These are phyloP conservation scores for Persicaria tinctoria DNA, from an alignment of 148 eudicot genomes.

Conservation along the genomic window DNA sequence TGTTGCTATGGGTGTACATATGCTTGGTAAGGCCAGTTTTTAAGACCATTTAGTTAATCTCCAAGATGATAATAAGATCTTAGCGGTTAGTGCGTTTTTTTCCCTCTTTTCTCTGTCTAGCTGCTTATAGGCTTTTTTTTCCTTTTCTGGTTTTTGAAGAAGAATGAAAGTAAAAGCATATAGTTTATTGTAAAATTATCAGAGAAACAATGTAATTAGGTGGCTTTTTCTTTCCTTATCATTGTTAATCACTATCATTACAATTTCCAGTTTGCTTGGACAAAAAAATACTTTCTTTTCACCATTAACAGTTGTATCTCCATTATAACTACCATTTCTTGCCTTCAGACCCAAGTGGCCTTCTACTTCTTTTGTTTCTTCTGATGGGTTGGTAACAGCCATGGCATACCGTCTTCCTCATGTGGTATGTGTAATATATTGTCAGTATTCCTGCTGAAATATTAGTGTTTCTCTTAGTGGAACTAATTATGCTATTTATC, in stretches of 20 bases:
- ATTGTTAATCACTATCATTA: not conserved
- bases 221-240: not conserved
- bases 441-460: not conserved
- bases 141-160: not conserved
- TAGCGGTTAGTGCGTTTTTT: not conserved
- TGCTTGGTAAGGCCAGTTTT: not conserved
- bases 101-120: not conserved
- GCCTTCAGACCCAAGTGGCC: slow-evolving; percentile 97
- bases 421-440: slow-evolving; percentile 52
- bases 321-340: slow-evolving; percentile 10
- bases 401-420: slow-evolving; percentile 99
- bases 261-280: not conserved
- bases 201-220: not conserved
- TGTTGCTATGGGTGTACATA: not conserved
- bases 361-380: slow-evolving; percentile 79
- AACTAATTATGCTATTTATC: slow-evolving; percentile 20
- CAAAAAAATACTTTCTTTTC: not conserved
- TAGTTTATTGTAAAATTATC: not conserved
- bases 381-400: slow-evolving; percentile 92
- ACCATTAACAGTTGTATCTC: not conserved
- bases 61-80: not conserved
- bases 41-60: not conserved
- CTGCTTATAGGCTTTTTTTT: not conserved
- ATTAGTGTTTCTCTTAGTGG: slow-evolving; percentile 1
- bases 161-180: not conserved